A percentile compares a stretch with the other conserved stretches of the same genome.
phyloP scores from a whole-genome alignment of 345 rosid genomes.

The Jatropha curcas region DNA sequence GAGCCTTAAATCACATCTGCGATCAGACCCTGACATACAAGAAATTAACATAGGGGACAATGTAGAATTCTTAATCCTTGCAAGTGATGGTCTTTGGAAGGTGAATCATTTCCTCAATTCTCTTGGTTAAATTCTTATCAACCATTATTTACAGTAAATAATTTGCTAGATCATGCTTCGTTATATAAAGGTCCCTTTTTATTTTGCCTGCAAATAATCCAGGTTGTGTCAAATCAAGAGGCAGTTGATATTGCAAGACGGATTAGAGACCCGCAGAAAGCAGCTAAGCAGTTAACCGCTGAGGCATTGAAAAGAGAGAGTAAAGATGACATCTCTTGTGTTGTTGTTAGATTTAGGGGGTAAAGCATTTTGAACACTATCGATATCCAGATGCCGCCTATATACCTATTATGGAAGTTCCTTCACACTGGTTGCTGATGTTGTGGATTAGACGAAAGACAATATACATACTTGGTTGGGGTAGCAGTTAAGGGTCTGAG shows the following conservation, averaged over 20 bases:
- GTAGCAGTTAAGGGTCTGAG: conserved; percentile 10
- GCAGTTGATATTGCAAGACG: conserved; percentile 68
- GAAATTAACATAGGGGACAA: conserved; percentile 33
- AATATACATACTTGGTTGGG: conserved; percentile 24
- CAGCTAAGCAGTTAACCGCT: conserved; percentile 64
- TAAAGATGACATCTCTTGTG: conserved; percentile 78
- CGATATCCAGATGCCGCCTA: conserved; percentile 19
- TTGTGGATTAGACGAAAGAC: conserved; percentile 26
- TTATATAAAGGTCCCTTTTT: background rate
- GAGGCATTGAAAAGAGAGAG: conserved; percentile 69
- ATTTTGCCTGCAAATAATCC: conserved; percentile 19
- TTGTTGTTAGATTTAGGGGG: conserved; percentile 64
- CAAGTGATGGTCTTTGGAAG: conserved; percentile 79
- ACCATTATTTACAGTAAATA: background rate
- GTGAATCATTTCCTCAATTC: conserved; percentile 30
- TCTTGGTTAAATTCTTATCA: too few relatives aligned
- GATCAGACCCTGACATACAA: conserved; percentile 62
- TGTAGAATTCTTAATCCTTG: conserved; percentile 51
- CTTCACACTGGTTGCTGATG: conserved; percentile 27
- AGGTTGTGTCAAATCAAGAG: conserved; percentile 81
- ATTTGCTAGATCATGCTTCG: background rate
- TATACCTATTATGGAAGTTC: conserved; percentile 32
- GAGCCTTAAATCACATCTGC: conserved; percentile 65
- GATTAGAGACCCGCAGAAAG: conserved; percentile 67
- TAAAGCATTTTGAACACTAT: conserved; percentile 23